Conservation (phyloP, 2,329 filamentous ascomycete genomes). For the Pseudohalonectria lignicola region DNA sequence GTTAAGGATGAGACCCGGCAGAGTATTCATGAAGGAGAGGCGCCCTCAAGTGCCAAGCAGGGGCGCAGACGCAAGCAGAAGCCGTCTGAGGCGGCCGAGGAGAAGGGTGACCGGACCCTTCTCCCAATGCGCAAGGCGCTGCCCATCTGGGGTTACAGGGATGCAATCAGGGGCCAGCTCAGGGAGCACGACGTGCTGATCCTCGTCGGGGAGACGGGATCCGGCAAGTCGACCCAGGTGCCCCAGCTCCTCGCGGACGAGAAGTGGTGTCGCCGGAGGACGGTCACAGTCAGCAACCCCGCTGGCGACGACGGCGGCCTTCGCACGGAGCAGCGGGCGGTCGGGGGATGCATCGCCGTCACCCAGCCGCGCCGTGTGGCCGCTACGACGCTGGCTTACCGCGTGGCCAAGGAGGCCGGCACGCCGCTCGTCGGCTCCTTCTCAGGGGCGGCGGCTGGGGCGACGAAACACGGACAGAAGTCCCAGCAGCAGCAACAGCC, state of each 20-base stretch:
- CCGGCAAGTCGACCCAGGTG: slow-evolving; percentile 92
- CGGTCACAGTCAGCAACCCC: slow-evolving; percentile 29
- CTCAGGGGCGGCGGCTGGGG: slow-evolving; percentile 2
- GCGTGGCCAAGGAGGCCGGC: slow-evolving; percentile 69
- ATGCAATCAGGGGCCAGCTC: slow-evolving; percentile 41
- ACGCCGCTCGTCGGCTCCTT: slow-evolving; percentile 28
- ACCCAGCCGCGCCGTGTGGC: slow-evolving; percentile 92
- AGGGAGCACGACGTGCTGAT: slow-evolving; percentile 64
- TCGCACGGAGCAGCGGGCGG: slow-evolving; percentile 24
- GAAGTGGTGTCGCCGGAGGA: slow-evolving; percentile 60
- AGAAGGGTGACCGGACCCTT: background rate
- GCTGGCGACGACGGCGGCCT: too few species aligned
- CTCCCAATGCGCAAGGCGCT: slow-evolving; percentile 37
- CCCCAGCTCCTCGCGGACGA: slow-evolving; percentile 79
- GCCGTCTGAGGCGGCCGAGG: too few species aligned
- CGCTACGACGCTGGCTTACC: slow-evolving; percentile 78
- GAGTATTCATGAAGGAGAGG: too few species aligned
- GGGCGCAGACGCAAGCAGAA: too few species aligned
- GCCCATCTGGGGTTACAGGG: slow-evolving; percentile 68
- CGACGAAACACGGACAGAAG: slow-evolving; percentile 11
- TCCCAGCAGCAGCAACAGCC: slow-evolving; percentile 8
- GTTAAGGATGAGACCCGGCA: too few species aligned
- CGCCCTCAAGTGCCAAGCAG: too few species aligned
- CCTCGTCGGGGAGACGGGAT: slow-evolving; percentile 87
- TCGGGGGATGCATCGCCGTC: slow-evolving; percentile 74